Percentiles rank a stretch among this genome's conserved stretches.
phyloP scores from a whole-genome alignment of 129 eudicot species.

The Chrysanthemum seticuspe region DNA sequence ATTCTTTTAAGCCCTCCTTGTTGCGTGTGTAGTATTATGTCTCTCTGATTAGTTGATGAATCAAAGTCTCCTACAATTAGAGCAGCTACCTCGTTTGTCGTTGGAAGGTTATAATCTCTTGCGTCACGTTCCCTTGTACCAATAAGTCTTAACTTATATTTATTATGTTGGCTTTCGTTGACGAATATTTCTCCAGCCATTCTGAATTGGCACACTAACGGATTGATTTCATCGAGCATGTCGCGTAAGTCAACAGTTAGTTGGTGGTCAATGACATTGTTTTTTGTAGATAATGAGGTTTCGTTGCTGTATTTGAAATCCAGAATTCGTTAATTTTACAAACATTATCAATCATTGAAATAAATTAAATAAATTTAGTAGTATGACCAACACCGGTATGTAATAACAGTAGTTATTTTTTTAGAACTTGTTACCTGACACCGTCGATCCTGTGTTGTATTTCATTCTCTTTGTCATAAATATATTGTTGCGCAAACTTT shows the following conservation, averaged over 20 bases:
- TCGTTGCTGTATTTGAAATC: background rate
- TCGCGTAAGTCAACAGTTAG: background rate
- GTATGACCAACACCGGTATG: no score
- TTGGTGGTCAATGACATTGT: background rate
- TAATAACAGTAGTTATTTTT: background rate
- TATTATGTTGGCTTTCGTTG: background rate
- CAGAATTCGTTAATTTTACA: no score
- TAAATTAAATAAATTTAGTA: background rate
- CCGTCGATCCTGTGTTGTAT: background rate
- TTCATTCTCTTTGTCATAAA: background rate
- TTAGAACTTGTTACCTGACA: background rate
- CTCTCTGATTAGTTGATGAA: background rate
- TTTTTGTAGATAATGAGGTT: background rate
- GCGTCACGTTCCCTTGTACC: background rate
- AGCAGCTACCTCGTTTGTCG: background rate
- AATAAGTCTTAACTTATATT: background rate
- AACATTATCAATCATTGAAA: no score
- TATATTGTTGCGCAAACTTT: background rate
- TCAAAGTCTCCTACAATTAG: background rate
- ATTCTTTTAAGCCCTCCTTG: background rate
- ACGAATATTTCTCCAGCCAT: background rate
- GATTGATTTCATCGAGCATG: background rate
- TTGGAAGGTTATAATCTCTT: background rate
- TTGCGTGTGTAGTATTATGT: background rate
- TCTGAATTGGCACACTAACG: background rate